Base-by-base conservation (phyloP, 2,329 filamentous ascomycete genomes). In the Aureobasidium sp. region DNA sequence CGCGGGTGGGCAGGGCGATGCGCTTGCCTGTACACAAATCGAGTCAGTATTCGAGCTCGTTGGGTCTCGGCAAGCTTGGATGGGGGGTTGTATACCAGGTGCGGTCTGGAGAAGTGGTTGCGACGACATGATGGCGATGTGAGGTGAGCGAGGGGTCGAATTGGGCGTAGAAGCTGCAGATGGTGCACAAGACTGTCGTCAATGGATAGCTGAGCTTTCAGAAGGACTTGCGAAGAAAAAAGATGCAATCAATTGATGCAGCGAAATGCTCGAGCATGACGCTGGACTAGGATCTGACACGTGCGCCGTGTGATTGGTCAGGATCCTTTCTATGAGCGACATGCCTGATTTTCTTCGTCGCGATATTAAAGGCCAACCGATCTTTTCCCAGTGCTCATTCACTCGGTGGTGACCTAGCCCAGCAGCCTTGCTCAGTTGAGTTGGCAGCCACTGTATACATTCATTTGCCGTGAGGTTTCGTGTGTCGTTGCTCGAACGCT, bases 41-140 rank as follows among this genome's bases (percentile, higher is more conserved):
- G 59, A 49, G 50, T 61, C 41, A 61, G 54, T 32, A 58, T 58
- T 48, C 32, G 30, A 29, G 42, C 13, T 39, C 14, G 39, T 30
- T 14, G 42, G 36, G 42, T 37, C 30, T 21, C n/a, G 41, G 34
- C 9, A 41, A 42, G 50, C 50, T 54, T 44, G 21, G 7, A 29
- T 54, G 39, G 25, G 48, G 41, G 47, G 37, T 41, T 37, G 62
- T 81, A 68, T 82, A 96, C 92, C 92, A 67, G 91, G 92, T 58
- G 92, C 88, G 58, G 91, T 93, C 74, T 97, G 92, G 68, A 99
- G 90, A 63, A 99, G 89, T 72, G 94, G 94, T 79, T 97, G 93
- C 74, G 87, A 91, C 66, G 94, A 99, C 94, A 99, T 97, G 71
- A 67, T 82, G 74, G 65, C 39, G 50, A 62, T 66, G 57, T 63